Conservation (phyloP, 257 asterid species). For the Primulina huaijiensis region DNA sequence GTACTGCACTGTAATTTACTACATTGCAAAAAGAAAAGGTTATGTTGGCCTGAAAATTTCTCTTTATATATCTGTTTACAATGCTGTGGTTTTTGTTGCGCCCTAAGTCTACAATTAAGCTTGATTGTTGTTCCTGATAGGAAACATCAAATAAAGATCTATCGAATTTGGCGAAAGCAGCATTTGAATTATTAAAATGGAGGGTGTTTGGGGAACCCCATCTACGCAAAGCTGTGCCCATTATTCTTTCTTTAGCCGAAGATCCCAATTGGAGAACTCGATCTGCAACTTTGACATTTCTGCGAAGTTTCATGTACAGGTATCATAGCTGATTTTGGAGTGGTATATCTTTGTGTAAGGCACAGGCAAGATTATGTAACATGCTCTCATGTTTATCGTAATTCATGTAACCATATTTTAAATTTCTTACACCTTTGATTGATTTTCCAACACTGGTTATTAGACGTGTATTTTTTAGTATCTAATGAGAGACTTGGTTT, state of each 20-base stretch:
- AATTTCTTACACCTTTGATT: conserved; percentile 10
- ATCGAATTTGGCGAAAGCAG: conserved; percentile 84
- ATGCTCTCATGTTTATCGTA: conserved; percentile 20
- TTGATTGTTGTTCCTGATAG: conserved; percentile 39
- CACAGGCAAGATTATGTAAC: conserved; percentile 8
- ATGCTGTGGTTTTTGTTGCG: conserved; percentile 16
- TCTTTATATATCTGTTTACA: conserved; percentile 9
- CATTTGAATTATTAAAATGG: conserved; percentile 93
- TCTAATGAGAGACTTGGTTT: not conserved
- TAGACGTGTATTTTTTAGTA: conserved; percentile 10
- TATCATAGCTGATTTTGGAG: conserved; percentile 34
- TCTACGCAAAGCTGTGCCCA: conserved; percentile 59
- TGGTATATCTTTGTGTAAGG: conserved; percentile 10
- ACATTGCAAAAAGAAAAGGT: conserved; percentile 1
- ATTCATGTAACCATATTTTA: conserved; percentile 2
- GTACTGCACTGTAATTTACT: not conserved
- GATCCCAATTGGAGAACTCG: conserved; percentile 97
- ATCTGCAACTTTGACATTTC: conserved; percentile 83
- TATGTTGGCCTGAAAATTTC: not conserved
- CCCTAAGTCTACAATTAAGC: conserved; percentile 18
- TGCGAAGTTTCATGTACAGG: conserved; percentile 97
- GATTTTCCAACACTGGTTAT: conserved; percentile 9
- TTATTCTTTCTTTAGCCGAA: conserved; percentile 60
- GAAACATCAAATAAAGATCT: conserved; percentile 92
- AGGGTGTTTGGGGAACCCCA: conserved; percentile 62